Evolutionary conservation across 1,284 basidiomycete genomes (phyloP), one percentile per base, ranked within the genome.

Genomic region (Mycena citricolor): DNA sequence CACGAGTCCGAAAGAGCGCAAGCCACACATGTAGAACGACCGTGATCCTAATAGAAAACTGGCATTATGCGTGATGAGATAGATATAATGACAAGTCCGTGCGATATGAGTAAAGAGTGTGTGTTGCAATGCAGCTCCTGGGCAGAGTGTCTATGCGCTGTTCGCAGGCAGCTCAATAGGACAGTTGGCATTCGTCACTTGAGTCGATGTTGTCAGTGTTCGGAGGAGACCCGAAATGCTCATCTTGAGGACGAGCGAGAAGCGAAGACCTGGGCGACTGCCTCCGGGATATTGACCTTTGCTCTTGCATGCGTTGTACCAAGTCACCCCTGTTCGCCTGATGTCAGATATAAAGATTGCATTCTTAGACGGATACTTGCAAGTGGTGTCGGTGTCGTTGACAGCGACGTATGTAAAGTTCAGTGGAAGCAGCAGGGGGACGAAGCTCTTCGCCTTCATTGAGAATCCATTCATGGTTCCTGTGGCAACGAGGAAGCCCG

Each of bases 351-450:
- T 29, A 24, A 20, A 8, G 4, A 10, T 36, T 12, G 20, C 16
- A 38, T 28, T 42, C 49, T 21, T 36, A 8, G 31, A 14, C 31
- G 31, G 23, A 34, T 3, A 69, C 82, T 54, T 56, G 89, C 90
- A 94, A 22, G 91, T 93, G 29, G 73, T 69, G 65, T 94, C 91
- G 2, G 83, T 79, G 36, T 77, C 73, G 60, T 94, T 94, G n/a
- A 76, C 68, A 0, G 85, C 87, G n/a, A 79, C 50, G 60, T 93
- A 94, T 0, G 80, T 79, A 64, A 94, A 92, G 54, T 83, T 85
- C 40, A 94, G 67, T 1, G 90, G 90, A 14, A 94, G 52, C 31
- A 74, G 61, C 25, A 94, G 68, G 25, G 78, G 61, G 5, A 78
- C 71, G 57, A 82, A 81, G 23, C 64, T 42, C 57, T 83, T 84